Evolutionary conservation across 495 filamentous ascomycete genomes (phyloP).

Genomic region (Hypoxylon subgilvum): DNA sequence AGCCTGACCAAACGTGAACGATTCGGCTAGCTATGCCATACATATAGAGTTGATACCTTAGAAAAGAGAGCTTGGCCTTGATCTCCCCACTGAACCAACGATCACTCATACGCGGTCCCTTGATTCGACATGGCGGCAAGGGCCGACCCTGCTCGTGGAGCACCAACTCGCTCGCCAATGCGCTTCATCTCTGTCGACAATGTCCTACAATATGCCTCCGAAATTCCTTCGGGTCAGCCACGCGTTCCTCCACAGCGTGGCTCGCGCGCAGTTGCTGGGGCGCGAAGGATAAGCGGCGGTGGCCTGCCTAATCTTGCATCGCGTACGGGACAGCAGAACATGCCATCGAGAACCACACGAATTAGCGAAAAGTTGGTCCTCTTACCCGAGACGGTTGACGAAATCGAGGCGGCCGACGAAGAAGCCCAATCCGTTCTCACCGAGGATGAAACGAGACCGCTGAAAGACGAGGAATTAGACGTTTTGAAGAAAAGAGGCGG

Average conservation of each 20-base stretch:
- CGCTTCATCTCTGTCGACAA: constrained; percentile 96
- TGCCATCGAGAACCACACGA: constrained; percentile 88
- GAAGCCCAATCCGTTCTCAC: constrained; percentile 51
- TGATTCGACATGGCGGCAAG: constrained; percentile 31
- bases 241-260: constrained; percentile 66
- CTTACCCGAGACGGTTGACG: constrained; percentile 81
- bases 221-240: constrained; percentile 94
- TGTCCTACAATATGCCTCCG: constrained; percentile 89
- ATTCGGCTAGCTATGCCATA: no score
- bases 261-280: constrained; percentile 49
- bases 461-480: constrained; percentile 79
- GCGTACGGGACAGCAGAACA: constrained; percentile 68
- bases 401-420: constrained; percentile 58
- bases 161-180: constrained; percentile 52
- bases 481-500: constrained; percentile 66
- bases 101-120: neutral
- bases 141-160: constrained; percentile 39
- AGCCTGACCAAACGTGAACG: no score
- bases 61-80: no score
- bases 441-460: constrained; percentile 69
- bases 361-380: constrained; percentile 93
- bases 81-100: no score
- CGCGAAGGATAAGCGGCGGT: constrained; percentile 49
- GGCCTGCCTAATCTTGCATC: constrained; percentile 51
- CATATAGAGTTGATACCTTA: no score